Evolutionary conservation across 805 yeast species (phyloP).

Genomic region (Phaffomyces thermotolerans): DNA sequence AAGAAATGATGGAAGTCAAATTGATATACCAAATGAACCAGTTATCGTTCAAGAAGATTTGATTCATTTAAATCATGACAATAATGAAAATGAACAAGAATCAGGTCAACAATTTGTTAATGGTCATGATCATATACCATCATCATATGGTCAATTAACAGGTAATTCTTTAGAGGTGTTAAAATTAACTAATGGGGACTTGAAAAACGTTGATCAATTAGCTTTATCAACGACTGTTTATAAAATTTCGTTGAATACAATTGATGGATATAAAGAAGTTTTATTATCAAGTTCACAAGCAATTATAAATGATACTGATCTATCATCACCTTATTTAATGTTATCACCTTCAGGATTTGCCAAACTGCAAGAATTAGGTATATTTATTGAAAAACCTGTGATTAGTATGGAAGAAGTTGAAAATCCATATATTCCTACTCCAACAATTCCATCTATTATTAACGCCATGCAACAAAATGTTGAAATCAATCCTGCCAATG

Average conservation of each 20-base stretch:
- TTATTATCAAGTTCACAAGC: constrained; percentile 21
- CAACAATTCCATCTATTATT: not conserved
- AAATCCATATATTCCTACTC: not conserved
- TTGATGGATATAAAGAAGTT: constrained; percentile 11
- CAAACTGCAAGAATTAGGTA: constrained; percentile 13
- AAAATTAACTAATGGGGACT: constrained; percentile 19
- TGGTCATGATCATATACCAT: constrained; percentile 2
- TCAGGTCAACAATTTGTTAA: not conserved
- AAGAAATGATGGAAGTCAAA: constrained; percentile 3
- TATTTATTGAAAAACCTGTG: constrained; percentile 16
- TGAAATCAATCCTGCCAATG: not conserved
- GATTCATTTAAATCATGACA: not conserved
- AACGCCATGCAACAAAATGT: not conserved
- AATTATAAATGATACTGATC: constrained; percentile 20
- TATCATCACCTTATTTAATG: constrained; percentile 21
- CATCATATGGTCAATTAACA: constrained; percentile 15
- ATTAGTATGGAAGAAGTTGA: constrained; percentile 2
- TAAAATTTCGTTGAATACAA: constrained; percentile 12
- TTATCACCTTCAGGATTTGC: constrained; percentile 23
- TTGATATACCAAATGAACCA: not conserved
- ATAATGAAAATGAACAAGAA: not conserved
- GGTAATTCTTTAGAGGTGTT: constrained; percentile 17
- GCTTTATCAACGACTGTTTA: constrained; percentile 7
- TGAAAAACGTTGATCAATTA: constrained; percentile 16
- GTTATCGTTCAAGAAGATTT: constrained; percentile 3